phyloP scores from a whole-genome alignment of 164 flowering plant genomes.

The Nelumbo lutea region DNA sequence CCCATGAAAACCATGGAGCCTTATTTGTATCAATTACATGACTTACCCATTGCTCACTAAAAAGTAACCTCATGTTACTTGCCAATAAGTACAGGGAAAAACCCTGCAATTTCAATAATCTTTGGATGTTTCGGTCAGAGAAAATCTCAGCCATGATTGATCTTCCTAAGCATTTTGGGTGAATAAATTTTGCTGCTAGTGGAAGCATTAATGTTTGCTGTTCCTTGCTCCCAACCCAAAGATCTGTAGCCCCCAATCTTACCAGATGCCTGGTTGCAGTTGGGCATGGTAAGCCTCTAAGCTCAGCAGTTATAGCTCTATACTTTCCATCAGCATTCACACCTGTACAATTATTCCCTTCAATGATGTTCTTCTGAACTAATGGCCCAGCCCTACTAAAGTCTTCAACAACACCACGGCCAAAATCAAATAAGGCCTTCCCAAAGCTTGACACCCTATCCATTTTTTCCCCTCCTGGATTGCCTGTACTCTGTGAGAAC shows the following conservation, averaged over 20 bases:
- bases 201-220: slow-evolving; percentile 67
- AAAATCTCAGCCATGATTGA: slow-evolving; percentile 49
- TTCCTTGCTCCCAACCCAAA: slow-evolving; percentile 78
- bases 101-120: slow-evolving; percentile 50
- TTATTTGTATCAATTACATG: slow-evolving; percentile 57
- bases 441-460: slow-evolving; percentile 88
- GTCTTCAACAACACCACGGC: slow-evolving; percentile 93
- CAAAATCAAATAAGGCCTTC: slow-evolving; percentile 80
- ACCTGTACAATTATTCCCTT: slow-evolving; percentile 17
- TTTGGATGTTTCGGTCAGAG: slow-evolving; percentile 38
- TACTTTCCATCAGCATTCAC: slow-evolving; percentile 34
- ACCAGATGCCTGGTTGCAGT: slow-evolving; percentile 64
- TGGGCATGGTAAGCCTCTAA: slow-evolving; percentile 83
- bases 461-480: slow-evolving; percentile 73
- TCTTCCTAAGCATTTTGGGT: slow-evolving; percentile 63
- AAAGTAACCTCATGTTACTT: slow-evolving; percentile 60
- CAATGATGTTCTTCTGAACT: slow-evolving; percentile 25
- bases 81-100: slow-evolving; percentile 69
- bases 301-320: slow-evolving; percentile 45
- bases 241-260: slow-evolving; percentile 62
- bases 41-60: slow-evolving; percentile 76
- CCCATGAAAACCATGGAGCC: slow-evolving; percentile 98
- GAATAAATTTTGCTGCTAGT: slow-evolving; percentile 68
- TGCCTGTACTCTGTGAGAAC: slow-evolving; percentile 34
- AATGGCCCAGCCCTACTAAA: slow-evolving; percentile 68